Evolutionary conservation across 345 rosid genomes (phyloP).

Genomic region (Pistacia vera): DNA sequence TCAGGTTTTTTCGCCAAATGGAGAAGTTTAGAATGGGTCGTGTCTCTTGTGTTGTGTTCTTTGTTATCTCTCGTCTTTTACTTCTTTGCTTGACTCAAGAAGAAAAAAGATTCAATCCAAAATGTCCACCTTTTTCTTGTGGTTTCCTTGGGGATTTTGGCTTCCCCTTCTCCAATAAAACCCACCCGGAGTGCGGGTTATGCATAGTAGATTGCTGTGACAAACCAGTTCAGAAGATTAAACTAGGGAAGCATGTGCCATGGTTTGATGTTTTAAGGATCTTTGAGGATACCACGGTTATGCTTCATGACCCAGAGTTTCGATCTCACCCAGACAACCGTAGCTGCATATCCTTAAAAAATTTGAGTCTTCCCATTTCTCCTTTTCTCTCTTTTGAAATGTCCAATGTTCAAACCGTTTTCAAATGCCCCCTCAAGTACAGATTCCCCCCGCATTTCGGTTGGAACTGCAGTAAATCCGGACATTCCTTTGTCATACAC

Average conservation of each 20-base stretch:
- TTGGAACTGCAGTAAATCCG: constrained; percentile 11
- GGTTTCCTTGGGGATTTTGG: constrained; percentile 17
- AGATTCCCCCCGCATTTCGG: too few species aligned
- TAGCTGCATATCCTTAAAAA: constrained; percentile 28
- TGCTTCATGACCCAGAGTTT: constrained; percentile 25
- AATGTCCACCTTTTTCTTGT: constrained; percentile 26
- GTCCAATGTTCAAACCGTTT: background rate
- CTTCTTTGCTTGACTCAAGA: constrained; percentile 3
- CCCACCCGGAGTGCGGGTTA: constrained; percentile 29
- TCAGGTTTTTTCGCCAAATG: background rate
- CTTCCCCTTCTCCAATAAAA: constrained; percentile 27
- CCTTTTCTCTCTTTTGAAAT: constrained; percentile 28
- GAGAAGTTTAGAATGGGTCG: background rate
- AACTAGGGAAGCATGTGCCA: constrained; percentile 24
- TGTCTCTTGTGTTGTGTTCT: background rate
- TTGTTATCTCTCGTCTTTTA: constrained; percentile 2
- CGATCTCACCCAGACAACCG: background rate
- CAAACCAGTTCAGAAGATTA: constrained; percentile 20
- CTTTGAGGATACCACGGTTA: constrained; percentile 30
- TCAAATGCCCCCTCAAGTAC: constrained; percentile 26
- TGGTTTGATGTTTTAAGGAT: constrained; percentile 29
- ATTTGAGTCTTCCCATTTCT: constrained; percentile 30
- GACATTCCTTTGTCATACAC: constrained; percentile 1
- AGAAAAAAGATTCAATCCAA: background rate
- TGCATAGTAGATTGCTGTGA: constrained; percentile 15